Evolutionary conservation across 805 yeast genomes (phyloP), one percentile per base, ranked within the genome.

Genomic region (Lipomyces yamadae): DNA sequence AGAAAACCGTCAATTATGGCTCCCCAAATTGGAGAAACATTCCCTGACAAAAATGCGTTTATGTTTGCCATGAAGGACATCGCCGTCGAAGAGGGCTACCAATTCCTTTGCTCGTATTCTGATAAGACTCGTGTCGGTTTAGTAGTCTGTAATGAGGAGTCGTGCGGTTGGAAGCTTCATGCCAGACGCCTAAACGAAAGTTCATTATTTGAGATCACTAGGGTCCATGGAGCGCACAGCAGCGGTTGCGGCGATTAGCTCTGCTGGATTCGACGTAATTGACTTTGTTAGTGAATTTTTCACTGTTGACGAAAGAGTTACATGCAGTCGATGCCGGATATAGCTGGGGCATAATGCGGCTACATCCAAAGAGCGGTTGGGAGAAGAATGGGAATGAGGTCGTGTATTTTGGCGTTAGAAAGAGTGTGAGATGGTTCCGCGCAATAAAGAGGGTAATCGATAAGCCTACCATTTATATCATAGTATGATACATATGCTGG

Each of bases 11-110:
- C 34, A 52, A 52, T 5, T 52, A 52, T 52, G 55, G 15, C 55
- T 52, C 33, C 55, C 18, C 55, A 18, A 18, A 18, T 50, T 50
- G 55, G 30, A 50, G 55, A 50, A 13, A 50, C 24, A 32, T 50
- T n/a, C 55, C 55, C 55, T 50, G 55, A 50, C 55, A 50, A 50
- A 48, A 48, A n/a, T 33, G 55, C 33, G 13, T 50, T 50, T 50
- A 50, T 50, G 55, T 50, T 50, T 50, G 55, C 55, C 24, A 50
- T 50, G 55, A 50, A 50, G 18, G 55, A 50, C 18, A 50, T 50
- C 33, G 55, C 55, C 33, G 18, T 35, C 39, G 39, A 50, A 18
- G 10, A 50, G 6, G 54, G 54, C 24, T 50, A 50, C 32, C 29
- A 50, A 29, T 18, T 50, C 54, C 4, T 6, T n/a, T 13, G 15